Evolutionary conservation across 1,284 basidiomycete species (phyloP), one percentile per base, ranked within the genome.

Genomic region (Cutaneotrichosporon sp.): DNA sequence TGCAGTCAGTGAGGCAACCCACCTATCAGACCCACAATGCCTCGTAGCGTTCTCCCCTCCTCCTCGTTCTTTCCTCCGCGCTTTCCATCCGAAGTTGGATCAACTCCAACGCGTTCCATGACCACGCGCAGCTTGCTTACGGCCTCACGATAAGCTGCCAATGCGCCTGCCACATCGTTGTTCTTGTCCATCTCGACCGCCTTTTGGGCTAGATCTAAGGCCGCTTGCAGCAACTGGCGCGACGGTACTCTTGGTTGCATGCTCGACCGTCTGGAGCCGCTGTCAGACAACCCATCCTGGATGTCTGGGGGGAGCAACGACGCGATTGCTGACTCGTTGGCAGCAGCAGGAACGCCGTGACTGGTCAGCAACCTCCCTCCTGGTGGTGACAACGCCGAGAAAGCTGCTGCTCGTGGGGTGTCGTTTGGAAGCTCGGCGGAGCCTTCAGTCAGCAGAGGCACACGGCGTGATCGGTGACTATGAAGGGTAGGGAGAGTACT

Each of bases 151-250:
- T 76, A 76, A 26, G 70, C 69, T 5, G 56, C 62, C 14, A 76
- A 54, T 1, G 75, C 74, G 5, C 73, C 72, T 0, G 57, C 49
- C 9, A 76, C 74, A 53, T 74, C 72, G 48, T 75, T 75, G 22
- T 60, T 64, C 52, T 70, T 68, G 57, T 76, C 75, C 65, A 71
- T 68, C 57, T 74, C 71, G n/a, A 76, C 75, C 0, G 75, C 75
- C 29, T 61, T 57, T 39, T 76, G 74, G 0, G 75, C 75, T 14
- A 76, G 66, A 53, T 75, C 70, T 24, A 76, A 61, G 1, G 75
- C 75, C 2, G 67, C 61, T 55, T 75, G 74, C 1, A 76, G 57
- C 12, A 76, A 57, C 41, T 71, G 69, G 8, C 71, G 59, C 0
- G 72, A 74, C 1, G 75, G 68, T 8, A 71, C 65, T 8, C 74